Percentiles rank a stretch among this genome's conserved stretches.
Evolutionary conservation across 2,329 filamentous ascomycete species (phyloP).

Genomic region (Aspergillus felis): DNA sequence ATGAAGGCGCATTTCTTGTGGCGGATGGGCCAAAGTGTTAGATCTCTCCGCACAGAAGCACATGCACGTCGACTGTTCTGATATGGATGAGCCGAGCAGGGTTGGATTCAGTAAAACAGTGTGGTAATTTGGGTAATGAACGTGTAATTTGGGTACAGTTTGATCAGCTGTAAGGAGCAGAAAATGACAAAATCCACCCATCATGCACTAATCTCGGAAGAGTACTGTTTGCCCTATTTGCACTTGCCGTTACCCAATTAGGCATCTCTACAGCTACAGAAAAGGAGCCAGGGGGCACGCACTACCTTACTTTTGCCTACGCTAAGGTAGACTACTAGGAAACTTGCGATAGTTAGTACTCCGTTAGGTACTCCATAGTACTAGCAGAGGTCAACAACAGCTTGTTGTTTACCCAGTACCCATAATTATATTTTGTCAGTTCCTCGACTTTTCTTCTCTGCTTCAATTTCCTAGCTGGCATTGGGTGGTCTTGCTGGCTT

Average conservation of each 20-base stretch:
- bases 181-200: not conserved
- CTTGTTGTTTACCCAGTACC: conserved; percentile 12
- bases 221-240: conserved; percentile 20
- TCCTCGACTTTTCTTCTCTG: conserved; percentile 8
- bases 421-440: conserved; percentile 8
- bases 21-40: not conserved
- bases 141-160: not conserved
- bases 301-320: not conserved
- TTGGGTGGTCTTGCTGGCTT: not conserved
- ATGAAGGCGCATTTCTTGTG: conserved; percentile 12
- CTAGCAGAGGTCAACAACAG: conserved; percentile 5
- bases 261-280: conserved; percentile 5
- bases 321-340: not conserved
- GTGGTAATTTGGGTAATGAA: not conserved
- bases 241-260: conserved; percentile 7
- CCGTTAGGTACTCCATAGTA: not conserved
- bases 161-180: not conserved
- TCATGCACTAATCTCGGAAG: not conserved
- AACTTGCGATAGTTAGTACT: not conserved
- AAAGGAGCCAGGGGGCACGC: conserved; percentile 20
- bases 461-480: conserved; percentile 7
- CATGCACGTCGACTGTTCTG: conserved; percentile 1
- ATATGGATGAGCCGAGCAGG: not conserved
- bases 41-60: conserved; percentile 7
- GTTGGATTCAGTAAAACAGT: not conserved